phyloP scores from a whole-genome alignment of 1,139 yeast species.

The Zygosaccharomyces sapae region DNA sequence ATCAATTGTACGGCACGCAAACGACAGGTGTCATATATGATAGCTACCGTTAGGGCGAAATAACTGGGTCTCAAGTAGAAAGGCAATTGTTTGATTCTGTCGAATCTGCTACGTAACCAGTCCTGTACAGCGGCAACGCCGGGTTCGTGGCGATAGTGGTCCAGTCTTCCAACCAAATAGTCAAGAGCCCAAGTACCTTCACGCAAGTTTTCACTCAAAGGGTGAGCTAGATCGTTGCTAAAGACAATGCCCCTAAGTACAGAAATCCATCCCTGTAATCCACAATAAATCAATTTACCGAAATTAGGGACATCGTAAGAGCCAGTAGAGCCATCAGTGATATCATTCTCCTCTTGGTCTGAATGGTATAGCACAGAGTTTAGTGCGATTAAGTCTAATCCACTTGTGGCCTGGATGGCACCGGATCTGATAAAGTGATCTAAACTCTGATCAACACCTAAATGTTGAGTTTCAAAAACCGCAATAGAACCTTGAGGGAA shows the following conservation, averaged over 20 bases:
- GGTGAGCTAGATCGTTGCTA: slow-evolving; percentile 76
- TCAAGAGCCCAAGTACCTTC: slow-evolving; percentile 89
- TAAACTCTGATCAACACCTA: slow-evolving; percentile 54
- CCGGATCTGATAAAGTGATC: slow-evolving; percentile 67
- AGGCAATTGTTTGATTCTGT: slow-evolving; percentile 63
- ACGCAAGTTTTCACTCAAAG: slow-evolving; percentile 75
- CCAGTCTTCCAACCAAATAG: slow-evolving; percentile 60
- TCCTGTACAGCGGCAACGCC: slow-evolving; percentile 51
- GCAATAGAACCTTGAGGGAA: slow-evolving; percentile 93
- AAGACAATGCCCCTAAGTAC: slow-evolving; percentile 59
- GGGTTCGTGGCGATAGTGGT: slow-evolving; percentile 48
- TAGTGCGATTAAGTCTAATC: slow-evolving; percentile 63
- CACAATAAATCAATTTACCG: slow-evolving; percentile 79
- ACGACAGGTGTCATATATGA: slow-evolving; percentile 78
- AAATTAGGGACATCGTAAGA: slow-evolving; percentile 67
- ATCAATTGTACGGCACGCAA: slow-evolving; percentile 59
- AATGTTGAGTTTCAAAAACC: slow-evolving; percentile 62
- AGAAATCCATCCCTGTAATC: slow-evolving; percentile 88
- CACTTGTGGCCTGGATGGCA: slow-evolving; percentile 65
- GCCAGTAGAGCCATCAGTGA: slow-evolving; percentile 66
- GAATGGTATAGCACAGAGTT: slow-evolving; percentile 73
- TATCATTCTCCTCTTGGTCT: slow-evolving; percentile 84
- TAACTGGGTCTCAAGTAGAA: slow-evolving; percentile 80
- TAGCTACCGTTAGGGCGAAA: slow-evolving; percentile 73
- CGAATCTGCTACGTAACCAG: slow-evolving; percentile 69